These are phyloP conservation scores for Volvox africanus DNA, from an alignment of 139 green algal species.

Conservation along the genomic window DNA sequence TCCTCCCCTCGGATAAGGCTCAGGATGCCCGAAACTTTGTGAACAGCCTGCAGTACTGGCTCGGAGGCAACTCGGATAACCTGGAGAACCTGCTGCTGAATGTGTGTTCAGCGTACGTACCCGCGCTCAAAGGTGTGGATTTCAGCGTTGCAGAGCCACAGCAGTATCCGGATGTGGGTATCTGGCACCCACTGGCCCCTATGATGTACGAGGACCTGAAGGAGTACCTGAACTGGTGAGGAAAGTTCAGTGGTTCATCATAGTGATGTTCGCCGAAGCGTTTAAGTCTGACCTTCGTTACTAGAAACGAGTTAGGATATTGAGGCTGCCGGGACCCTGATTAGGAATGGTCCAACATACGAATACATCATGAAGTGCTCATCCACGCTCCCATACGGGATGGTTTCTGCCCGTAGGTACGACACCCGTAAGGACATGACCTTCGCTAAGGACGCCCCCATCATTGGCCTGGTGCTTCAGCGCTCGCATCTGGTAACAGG, in stretches of 20 bases:
- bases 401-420: conserved; percentile 73
- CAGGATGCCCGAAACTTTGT: conserved; percentile 93
- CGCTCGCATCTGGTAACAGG: conserved; percentile 98
- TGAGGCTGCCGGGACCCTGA: too few relatives aligned
- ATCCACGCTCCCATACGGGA: too few relatives aligned
- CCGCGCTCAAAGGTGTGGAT: conserved; percentile 83
- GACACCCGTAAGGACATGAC: conserved; percentile 94
- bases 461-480: conserved; percentile 98
- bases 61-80: conserved; percentile 97
- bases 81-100: conserved; percentile 98
- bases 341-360: too few relatives aligned
- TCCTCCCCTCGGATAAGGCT: conserved; percentile 77
- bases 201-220: conserved; percentile 97
- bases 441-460: conserved; percentile 89
- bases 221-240: conserved; percentile 99
- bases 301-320: too few relatives aligned
- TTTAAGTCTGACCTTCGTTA: too few relatives aligned
- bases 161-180: conserved; percentile 96
- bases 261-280: too few relatives aligned
- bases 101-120: conserved; percentile 87
- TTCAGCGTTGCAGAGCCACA: conserved; percentile 83
- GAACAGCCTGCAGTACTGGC: conserved; percentile 98
- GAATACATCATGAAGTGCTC: too few relatives aligned
- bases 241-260: too few relatives aligned
- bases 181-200: conserved; percentile 96